phyloP scores from a whole-genome alignment of 2,329 filamentous ascomycete genomes.

The Lachnellula occidentalis region DNA sequence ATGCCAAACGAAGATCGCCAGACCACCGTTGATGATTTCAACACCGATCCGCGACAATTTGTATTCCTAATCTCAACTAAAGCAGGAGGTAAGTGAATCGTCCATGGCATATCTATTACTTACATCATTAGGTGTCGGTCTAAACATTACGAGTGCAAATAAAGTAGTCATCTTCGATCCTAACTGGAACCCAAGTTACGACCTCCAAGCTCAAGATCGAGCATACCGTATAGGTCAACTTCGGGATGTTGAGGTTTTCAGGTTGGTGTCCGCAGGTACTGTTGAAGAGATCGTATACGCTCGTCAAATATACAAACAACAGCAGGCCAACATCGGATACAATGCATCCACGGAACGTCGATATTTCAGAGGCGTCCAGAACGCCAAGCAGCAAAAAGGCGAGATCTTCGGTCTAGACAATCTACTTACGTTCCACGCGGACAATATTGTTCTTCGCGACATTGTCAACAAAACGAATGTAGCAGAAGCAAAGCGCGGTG shows the following conservation, averaged over 20 bases:
- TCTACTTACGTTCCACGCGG: constrained; percentile 74
- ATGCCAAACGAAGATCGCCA: constrained; percentile 80
- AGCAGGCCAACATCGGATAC: constrained; percentile 97
- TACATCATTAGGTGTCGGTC: constrained; percentile 56
- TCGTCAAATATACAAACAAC: constrained; percentile 96
- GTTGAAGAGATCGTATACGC: constrained; percentile 98
- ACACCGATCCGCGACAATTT: constrained; percentile 79
- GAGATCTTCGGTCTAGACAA: constrained; percentile 92
- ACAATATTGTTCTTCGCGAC: constrained; percentile 78
- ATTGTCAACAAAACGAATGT: constrained; percentile 99
- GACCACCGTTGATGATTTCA: constrained; percentile 82
- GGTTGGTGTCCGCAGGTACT: constrained; percentile 83
- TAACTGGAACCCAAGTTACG: constrained; percentile 94
- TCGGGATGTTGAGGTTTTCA: constrained; percentile 90
- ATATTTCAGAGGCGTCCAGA: constrained; percentile 93
- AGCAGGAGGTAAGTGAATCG: constrained; percentile 54
- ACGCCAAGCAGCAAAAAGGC: constrained; percentile 74
- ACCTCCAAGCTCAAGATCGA: constrained; percentile 91
- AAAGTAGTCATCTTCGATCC: constrained; percentile 97
- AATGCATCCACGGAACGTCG: constrained; percentile 85
- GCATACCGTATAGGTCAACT: constrained; percentile 94
- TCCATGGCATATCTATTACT: background rate
- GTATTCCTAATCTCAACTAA: constrained; percentile 94
- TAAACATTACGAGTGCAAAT: constrained; percentile 97
- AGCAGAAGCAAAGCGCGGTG: constrained; percentile 82